A percentile compares a stretch with the other conserved stretches of the same genome.
Evolutionary conservation across 2,329 filamentous ascomycete genomes (phyloP).

Genomic region (Diplodia corticola): DNA sequence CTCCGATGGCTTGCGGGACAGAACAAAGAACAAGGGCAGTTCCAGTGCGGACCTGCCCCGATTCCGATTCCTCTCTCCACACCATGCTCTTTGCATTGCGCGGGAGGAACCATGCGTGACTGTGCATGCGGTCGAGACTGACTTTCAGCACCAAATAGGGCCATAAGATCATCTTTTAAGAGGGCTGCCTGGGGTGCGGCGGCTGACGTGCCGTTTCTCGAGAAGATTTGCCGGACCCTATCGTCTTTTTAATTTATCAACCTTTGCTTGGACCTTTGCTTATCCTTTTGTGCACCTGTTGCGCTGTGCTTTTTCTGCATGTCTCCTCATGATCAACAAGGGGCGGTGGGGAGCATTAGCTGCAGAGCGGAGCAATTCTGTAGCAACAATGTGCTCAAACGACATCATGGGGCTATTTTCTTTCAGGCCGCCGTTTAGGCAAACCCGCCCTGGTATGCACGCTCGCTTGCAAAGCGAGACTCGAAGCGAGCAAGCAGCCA

Average conservation of each 20-base stretch:
- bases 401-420: not conserved
- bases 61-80: not conserved
- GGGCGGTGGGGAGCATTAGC: not conserved
- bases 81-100: not conserved
- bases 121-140: not conserved
- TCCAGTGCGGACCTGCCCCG: not conserved
- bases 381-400: not conserved
- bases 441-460: slow-evolving; percentile 1
- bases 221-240: not conserved
- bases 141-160: not conserved
- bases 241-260: not conserved
- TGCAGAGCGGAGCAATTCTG: not conserved
- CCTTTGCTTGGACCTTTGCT: not conserved
- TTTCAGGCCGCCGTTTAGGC: not conserved
- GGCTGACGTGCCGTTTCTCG: not conserved
- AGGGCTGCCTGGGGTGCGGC: not conserved
- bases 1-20: not conserved
- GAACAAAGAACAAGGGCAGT: not conserved
- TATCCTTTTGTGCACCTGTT: not conserved
- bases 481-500: slow-evolving; percentile 8
- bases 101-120: not conserved
- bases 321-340: not conserved
- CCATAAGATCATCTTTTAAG: slow-evolving; percentile 10
- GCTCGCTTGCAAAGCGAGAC: not conserved
- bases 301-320: not conserved